Conservation (phyloP, 2,329 filamentous ascomycete species). For the Fusarium irregulare region DNA sequence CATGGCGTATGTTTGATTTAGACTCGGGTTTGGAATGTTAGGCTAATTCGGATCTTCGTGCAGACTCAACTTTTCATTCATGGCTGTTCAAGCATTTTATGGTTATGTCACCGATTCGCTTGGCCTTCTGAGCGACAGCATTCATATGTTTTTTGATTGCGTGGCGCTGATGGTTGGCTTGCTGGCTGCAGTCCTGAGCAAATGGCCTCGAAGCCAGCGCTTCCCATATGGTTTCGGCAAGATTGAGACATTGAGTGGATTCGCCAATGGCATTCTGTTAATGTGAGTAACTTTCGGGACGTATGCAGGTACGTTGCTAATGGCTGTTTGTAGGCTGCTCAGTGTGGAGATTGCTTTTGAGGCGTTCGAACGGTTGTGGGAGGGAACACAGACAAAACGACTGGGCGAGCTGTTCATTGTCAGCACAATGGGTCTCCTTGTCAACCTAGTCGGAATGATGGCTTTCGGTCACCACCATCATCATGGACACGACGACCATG, state of each 20-base stretch:
- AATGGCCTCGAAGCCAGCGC: conserved; percentile 89
- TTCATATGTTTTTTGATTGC: conserved; percentile 99
- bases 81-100: conserved; percentile 94
- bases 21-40: conserved; percentile 16
- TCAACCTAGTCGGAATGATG: conserved; percentile 92
- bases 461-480: conserved; percentile 79
- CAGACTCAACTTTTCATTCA: conserved; percentile 93
- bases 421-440: conserved; percentile 84
- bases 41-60: conserved; percentile 12
- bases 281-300: conserved; percentile 67
- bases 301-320: conserved; percentile 19
- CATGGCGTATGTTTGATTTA: conserved; percentile 73
- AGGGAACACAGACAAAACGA: conserved; percentile 84
- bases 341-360: conserved; percentile 97
- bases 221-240: conserved; percentile 98
- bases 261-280: conserved; percentile 94
- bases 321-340: conserved; percentile 71
- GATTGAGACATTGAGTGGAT: conserved; percentile 94
- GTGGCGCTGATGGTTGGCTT: conserved; percentile 90
- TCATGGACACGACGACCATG: conserved; percentile 57
- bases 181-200: conserved; percentile 92
- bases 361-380: conserved; percentile 86
- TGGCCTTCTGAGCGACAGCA: conserved; percentile 94
- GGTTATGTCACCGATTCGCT: conserved; percentile 93
- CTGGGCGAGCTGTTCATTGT: conserved; percentile 90